Conservation (phyloP, 2,329 filamentous ascomycete species). For the Penicillium sumatraense region DNA sequence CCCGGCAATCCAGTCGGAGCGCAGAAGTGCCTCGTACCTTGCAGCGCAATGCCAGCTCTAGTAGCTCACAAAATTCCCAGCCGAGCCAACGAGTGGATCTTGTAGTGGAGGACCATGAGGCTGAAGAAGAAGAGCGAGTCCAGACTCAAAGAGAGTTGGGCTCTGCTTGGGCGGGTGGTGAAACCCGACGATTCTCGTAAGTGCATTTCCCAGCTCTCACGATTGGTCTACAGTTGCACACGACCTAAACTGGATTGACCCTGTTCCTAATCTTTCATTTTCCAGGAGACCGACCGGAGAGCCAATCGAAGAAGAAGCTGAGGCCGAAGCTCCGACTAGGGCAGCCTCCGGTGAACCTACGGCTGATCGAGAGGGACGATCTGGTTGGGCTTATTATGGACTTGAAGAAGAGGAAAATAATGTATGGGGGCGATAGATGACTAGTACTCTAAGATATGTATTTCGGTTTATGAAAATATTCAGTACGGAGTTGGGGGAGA, state of each 20-base stretch:
- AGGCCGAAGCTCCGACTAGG: slow-evolving; percentile 13
- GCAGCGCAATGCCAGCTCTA: slow-evolving; percentile 38
- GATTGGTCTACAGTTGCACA: slow-evolving; percentile 3
- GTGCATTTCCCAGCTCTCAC: slow-evolving; percentile 10
- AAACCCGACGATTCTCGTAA: slow-evolving; percentile 39
- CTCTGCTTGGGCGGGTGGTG: slow-evolving; percentile 61
- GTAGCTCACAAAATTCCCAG: slow-evolving; percentile 60
- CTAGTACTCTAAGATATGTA: slow-evolving; percentile 17
- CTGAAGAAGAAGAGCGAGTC: slow-evolving; percentile 66
- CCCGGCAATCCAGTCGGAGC: slow-evolving; percentile 39
- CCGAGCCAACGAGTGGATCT: slow-evolving; percentile 69
- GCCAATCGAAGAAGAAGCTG: slow-evolving; percentile 32
- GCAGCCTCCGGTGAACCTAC: slow-evolving; percentile 11
- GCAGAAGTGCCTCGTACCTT: slow-evolving; percentile 26
- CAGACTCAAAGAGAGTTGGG: slow-evolving; percentile 66
- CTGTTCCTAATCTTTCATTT: slow-evolving; percentile 14
- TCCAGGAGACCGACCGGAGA: slow-evolving; percentile 37
- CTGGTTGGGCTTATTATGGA: slow-evolving; percentile 32
- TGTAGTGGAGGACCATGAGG: slow-evolving; percentile 66
- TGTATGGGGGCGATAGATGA: slow-evolving; percentile 39
- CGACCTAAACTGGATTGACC: slow-evolving; percentile 19
- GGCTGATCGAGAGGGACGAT: slow-evolving; percentile 20
- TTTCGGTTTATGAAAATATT: background rate
- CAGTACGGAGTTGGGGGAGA: background rate
- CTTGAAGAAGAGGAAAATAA: slow-evolving; percentile 44